Conservation (phyloP, 208 protist genomes). For the Wallacemonas collosoma region DNA sequence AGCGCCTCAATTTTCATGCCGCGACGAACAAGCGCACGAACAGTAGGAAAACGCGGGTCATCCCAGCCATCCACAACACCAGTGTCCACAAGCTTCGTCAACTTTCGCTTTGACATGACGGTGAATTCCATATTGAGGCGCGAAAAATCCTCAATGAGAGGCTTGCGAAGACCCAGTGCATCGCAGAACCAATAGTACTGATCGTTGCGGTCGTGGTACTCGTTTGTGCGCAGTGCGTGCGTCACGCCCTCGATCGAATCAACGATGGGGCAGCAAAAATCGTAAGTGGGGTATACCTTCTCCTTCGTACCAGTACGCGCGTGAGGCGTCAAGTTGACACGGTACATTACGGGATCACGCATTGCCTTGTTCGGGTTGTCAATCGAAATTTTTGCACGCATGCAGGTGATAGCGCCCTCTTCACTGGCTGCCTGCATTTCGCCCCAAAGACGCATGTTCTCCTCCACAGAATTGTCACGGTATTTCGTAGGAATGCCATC, state of each 20-base stretch:
- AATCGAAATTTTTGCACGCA: constrained; percentile 98
- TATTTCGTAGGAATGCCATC: constrained; percentile 90
- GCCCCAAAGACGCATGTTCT: constrained; percentile 95
- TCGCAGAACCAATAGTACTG: constrained; percentile 98
- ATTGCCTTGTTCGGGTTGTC: constrained; percentile 95
- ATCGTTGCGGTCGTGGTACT: constrained; percentile 98
- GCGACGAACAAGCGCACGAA: constrained; percentile 95
- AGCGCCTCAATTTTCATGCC: constrained; percentile 98
- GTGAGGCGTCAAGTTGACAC: constrained; percentile 94
- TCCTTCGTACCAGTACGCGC: constrained; percentile 91
- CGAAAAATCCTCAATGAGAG: constrained; percentile 95
- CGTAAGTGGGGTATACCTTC: constrained; percentile 98
- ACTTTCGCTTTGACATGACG: constrained; percentile 99
- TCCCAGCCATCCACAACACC: constrained; percentile 97
- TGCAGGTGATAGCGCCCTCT: constrained; percentile 91
- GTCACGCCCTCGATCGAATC: constrained; percentile 99
- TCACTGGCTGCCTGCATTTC: constrained; percentile 93
- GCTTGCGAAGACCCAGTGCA: constrained; percentile 87
- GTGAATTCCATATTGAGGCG: constrained; percentile 99
- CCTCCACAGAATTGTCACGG: constrained; percentile 91
- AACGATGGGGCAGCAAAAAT: constrained; percentile 99
- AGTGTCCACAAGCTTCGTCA: constrained; percentile 97
- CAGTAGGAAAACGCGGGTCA: constrained; percentile 99
- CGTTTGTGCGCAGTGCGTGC: constrained; percentile 97
- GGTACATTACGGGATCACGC: constrained; percentile 98